Base-by-base conservation (phyloP, 306 rosid genomes). In the Cicer chorassanicum region DNA sequence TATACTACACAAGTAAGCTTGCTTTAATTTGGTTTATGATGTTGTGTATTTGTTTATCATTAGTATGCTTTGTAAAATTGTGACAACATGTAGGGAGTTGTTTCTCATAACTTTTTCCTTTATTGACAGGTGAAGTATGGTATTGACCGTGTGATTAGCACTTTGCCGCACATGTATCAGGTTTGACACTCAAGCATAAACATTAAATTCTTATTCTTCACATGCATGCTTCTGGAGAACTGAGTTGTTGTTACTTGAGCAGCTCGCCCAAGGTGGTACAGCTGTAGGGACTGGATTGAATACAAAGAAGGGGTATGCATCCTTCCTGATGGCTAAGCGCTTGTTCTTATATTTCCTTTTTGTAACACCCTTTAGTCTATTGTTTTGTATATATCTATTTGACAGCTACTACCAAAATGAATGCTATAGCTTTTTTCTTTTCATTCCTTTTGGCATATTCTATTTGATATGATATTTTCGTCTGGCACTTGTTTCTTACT, bases 231-330 rank as follows among this genome's bases (percentile, higher is more conserved):
- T 78, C 48, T 55, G 1, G 56, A 24, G 40, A 70, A 87, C 73
- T 75, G 16, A 79, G 69, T 65, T 45, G 38, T 59, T 82, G 45
- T 82, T 65, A 41, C 72, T 76, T 83, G 91, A 69, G 79, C 93
- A 92, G 99, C 96, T 95, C 67, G 99, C 98, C 56, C 99, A 95
- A 81, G 99, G 99, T 73, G 99, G 99, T 79, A 92, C 99, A 44
- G 99, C 99, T 85, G 99, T 95, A 29, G 99, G 99, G 81, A 95
- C 99, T 70, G 98, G 99, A 86, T 83, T 95, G 83, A 95, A 95
- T 86, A 95, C 99, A 80, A 92, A 90, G 90, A 95, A 83, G 82
- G 99, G 99, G 98, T 95, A 86, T 18, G 92, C 74, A 71, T 74
- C 59, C 59, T 78, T 65, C 50, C 46, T 82, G 63, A 48, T 59